phyloP scores from a whole-genome alignment of 2,329 filamentous ascomycete genomes.

The Aspergillus aculeatinus region DNA sequence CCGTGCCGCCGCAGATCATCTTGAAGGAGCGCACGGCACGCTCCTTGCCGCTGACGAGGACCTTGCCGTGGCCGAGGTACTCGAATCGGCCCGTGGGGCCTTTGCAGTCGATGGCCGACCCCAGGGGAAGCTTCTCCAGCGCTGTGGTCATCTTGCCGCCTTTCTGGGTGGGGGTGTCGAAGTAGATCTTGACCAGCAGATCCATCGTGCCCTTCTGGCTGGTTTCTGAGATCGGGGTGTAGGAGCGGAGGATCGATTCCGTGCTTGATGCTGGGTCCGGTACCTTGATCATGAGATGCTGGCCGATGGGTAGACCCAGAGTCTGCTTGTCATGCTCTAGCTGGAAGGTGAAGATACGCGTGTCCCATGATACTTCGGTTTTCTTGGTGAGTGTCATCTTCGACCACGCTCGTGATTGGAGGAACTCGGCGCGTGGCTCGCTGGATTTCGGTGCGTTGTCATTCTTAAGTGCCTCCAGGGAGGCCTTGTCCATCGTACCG shows the following conservation, averaged over 20 bases:
- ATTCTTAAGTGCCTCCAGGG: constrained; percentile 55
- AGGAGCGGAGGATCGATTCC: constrained; percentile 77
- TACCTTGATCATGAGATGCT: constrained; percentile 82
- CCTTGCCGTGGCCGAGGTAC: constrained; percentile 68
- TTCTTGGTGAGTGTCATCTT: constrained; percentile 69
- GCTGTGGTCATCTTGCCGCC: constrained; percentile 83
- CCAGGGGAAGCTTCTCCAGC: constrained; percentile 69
- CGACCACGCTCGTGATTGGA: constrained; percentile 71
- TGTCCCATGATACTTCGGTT: constrained; percentile 70
- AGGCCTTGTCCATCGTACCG: constrained; percentile 67
- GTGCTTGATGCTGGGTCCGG: constrained; percentile 62
- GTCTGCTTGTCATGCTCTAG: constrained; percentile 69
- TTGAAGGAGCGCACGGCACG: constrained; percentile 66
- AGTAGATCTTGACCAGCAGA: constrained; percentile 81
- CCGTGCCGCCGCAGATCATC: constrained; percentile 88
- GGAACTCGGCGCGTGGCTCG: constrained; percentile 60
- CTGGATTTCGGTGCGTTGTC: constrained; percentile 44
- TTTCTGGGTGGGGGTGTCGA: constrained; percentile 53
- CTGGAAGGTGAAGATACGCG: constrained; percentile 75
- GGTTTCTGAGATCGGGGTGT: constrained; percentile 76
- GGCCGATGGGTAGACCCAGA: constrained; percentile 76
- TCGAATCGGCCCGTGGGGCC: constrained; percentile 84
- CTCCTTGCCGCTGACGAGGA: constrained; percentile 58
- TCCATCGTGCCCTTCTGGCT: constrained; percentile 64
- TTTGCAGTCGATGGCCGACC: constrained; percentile 77